Evolutionary conservation across 2,329 filamentous ascomycete genomes (phyloP), one percentile per base, ranked within the genome.

Genomic region (Rhytidhysteron rufulum): DNA sequence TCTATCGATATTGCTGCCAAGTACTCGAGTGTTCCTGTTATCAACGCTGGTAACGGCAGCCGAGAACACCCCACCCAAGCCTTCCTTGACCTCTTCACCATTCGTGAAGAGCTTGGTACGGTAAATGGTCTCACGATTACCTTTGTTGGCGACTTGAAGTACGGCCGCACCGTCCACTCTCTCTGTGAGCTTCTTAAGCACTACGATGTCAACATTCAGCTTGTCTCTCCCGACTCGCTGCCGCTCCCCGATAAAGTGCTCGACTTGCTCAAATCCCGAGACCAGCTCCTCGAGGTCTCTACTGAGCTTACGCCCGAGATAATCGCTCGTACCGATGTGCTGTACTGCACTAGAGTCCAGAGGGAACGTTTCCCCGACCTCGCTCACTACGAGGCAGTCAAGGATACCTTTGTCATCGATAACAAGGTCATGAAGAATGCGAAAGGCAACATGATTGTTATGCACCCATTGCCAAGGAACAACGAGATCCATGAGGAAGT

Each of bases 41-140:
- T 98, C 75, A 98, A 98, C 63, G 93, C 89, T 50, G 93, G 93
- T 37, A 98, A 98, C 64, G 93, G 93, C 49, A 89, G 86, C 69
- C 83, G 88, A 56, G 93, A 98, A 72, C 93, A 98, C 70, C 93
- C 93, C 1, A 98, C 93, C 0, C 93, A 98, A 70, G 93, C 93
- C 0, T 93, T 98, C 78, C 75, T 98, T 17, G 93, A 98, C 60
- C 83, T 98, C 42, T 98, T 96, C 75, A 97, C 93, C 40, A 98
- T 98, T 60, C 88, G 93, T 53, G 93, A 98, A 69, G 93, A 98
- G 68, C 78, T 97, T 7, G 93, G 93, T 49, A 96, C 90, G 0
- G 91, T 97, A 41, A 90, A 91, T 61, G 91, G 91, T 38, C 75
- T 98, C 49, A 97, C 88, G 32, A 94, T 98, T 60, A 98, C 93